These are phyloP conservation scores for Psophocarpus tetragonolobus DNA, from an alignment of 306 rosid species.

Conservation along the genomic window DNA sequence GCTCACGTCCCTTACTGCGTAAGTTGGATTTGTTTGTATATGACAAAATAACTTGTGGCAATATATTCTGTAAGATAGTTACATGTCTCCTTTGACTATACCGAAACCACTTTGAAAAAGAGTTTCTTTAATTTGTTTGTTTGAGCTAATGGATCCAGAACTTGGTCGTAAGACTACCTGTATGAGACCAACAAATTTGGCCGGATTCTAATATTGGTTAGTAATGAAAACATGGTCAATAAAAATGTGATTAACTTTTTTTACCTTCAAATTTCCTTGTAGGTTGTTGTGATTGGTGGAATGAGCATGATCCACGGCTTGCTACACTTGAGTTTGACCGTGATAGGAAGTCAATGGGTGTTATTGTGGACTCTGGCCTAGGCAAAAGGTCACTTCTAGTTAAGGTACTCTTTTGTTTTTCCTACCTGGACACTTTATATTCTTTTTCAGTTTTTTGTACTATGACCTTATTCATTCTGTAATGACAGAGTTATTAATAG, in stretches of 20 bases:
- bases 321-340: slow-evolving; percentile 95
- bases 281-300: slow-evolving; percentile 82
- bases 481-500: neutral
- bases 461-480: neutral
- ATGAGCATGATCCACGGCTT: slow-evolving; percentile 54
- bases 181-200: neutral
- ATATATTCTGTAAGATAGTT: neutral
- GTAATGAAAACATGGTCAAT: neutral
- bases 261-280: slow-evolving; percentile 15
- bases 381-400: slow-evolving; percentile 69
- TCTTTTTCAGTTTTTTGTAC: neutral
- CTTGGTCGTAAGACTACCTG: neutral
- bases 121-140: neutral
- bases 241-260: neutral
- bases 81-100: neutral
- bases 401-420: slow-evolving; percentile 54
- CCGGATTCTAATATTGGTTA: neutral
- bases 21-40: slow-evolving; percentile 32
- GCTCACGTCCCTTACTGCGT: slow-evolving; percentile 51
- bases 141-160: neutral
- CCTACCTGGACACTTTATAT: neutral
- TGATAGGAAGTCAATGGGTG: slow-evolving; percentile 90
- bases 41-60: neutral
- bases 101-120: neutral
- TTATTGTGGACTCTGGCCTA: slow-evolving; percentile 53